A percentile compares a stretch with the other conserved stretches of the same genome.
phyloP scores from a whole-genome alignment of 192 early-diverging fungal genomes.

The Coemansia reversa region DNA sequence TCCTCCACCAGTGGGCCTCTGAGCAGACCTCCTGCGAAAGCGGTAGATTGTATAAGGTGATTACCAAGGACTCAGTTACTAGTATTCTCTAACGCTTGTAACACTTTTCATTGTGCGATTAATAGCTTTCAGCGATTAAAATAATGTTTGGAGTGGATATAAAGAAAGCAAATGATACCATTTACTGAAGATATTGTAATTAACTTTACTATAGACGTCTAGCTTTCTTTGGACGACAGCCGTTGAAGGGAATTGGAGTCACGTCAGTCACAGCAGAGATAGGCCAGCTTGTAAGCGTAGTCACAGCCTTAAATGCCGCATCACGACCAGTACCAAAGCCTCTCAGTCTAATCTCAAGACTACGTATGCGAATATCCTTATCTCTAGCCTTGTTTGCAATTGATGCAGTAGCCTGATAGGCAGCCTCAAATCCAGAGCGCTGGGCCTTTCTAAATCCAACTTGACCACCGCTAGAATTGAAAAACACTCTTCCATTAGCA shows the following conservation, averaged over 20 bases:
- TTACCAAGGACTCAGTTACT: constrained; percentile 17
- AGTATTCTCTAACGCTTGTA: neutral
- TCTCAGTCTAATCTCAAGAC: constrained; percentile 78
- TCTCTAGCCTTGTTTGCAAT: constrained; percentile 68
- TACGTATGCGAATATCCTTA: constrained; percentile 62
- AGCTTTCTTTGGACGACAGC: constrained; percentile 86
- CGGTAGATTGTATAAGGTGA: constrained; percentile 37
- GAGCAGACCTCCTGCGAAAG: constrained; percentile 23
- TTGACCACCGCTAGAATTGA: constrained; percentile 75
- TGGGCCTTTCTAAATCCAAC: constrained; percentile 87
- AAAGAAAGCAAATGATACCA: neutral
- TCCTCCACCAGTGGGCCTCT: constrained; percentile 35
- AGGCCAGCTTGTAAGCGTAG: constrained; percentile 70
- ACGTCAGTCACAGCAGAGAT: constrained; percentile 78
- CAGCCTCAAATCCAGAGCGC: constrained; percentile 86
- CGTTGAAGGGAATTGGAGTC: constrained; percentile 89
- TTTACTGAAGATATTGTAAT: no score
- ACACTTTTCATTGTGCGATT: no score
- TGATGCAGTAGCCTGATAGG: constrained; percentile 81
- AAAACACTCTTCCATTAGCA: constrained; percentile 65
- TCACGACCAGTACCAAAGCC: constrained; percentile 91
- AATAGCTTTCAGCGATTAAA: no score
- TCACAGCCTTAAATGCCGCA: constrained; percentile 84
- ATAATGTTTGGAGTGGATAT: no score
- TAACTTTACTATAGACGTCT: constrained; percentile 68